Base-by-base conservation (phyloP, 129 eudicot species). In the Saposhnikovia divaricata region DNA sequence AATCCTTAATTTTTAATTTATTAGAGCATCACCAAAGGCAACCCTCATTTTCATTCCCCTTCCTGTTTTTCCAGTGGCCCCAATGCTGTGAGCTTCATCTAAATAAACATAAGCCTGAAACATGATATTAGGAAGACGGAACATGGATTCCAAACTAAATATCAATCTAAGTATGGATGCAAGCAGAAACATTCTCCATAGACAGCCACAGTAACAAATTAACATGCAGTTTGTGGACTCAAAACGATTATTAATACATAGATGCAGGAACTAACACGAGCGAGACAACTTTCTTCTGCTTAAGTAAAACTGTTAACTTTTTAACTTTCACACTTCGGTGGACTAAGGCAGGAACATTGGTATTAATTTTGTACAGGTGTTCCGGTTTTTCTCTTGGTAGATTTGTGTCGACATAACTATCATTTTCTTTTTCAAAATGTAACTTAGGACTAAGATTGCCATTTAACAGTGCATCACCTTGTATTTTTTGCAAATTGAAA, bases 81-180 rank as follows among this genome's bases (percentile, higher is more conserved):
- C 98, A 76, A 95, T 95, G 90, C 98, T 92, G 81, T 92, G 98
- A 71, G 98, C 98, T 85, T 95, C 97, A 82, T 95, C 98, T 85
- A 95, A 80, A 87, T 95, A 95, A 53, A 90, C 90, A 70, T 95
- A 95, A 53, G 97, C 97, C 97, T 95, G 88, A 75, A 37, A 65
- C 38, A 27, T 3, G 71, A 61, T 25, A 65, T 25, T 0, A 27
- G 71, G 69, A 65, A 65, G 71, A 28, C 6, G 39, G 2, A 65
- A 27, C 2, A 65, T 11, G 18, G 25, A 28, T 65, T 65, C 37
- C 37, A 3, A 4, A 25, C 27, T 61, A 19, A 31, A 31, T 31
- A 31, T 31, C 34, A 31, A 31, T 31, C 13, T 44, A 44, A 9
- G 47, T 44, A 44, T 44, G 47, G 47, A 55, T 55, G 25, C 4